Evolutionary conservation across 2,329 filamentous ascomycete species (phyloP).

Genomic region (Scortechinia acanthostroma): DNA sequence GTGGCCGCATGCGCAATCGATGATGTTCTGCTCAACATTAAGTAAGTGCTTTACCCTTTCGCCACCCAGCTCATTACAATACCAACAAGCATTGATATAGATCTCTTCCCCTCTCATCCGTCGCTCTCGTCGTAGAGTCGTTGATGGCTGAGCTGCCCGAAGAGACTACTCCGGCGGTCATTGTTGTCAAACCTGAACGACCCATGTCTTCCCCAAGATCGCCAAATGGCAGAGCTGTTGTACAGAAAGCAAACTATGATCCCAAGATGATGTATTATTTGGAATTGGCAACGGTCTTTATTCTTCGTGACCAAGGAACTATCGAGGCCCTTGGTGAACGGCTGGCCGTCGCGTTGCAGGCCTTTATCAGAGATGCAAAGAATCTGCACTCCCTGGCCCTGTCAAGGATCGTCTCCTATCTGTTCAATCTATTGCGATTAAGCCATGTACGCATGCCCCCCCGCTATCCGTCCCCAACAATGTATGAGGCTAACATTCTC

Average conservation of each 20-base stretch:
- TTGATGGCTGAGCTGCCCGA: constrained; percentile 82
- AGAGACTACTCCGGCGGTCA: constrained; percentile 72
- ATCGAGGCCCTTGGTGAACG: constrained; percentile 69
- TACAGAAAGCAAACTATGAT: constrained; percentile 65
- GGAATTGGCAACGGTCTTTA: constrained; percentile 78
- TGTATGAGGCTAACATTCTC: neutral
- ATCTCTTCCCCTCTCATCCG: constrained; percentile 48
- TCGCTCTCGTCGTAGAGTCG: constrained; percentile 61
- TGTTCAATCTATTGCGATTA: constrained; percentile 72
- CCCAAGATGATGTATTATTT: constrained; percentile 83
- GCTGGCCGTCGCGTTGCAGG: constrained; percentile 74
- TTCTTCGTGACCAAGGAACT: constrained; percentile 68
- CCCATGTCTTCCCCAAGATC: constrained; percentile 49
- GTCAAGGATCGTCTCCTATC: constrained; percentile 78
- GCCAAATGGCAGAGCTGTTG: constrained; percentile 46
- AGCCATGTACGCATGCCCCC: constrained; percentile 66
- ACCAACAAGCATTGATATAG: constrained; percentile 29
- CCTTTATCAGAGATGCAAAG: constrained; percentile 70
- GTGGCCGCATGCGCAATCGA: constrained; percentile 82
- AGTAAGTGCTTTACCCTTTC: too few species aligned
- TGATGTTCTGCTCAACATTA: constrained; percentile 75
- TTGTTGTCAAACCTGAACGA: constrained; percentile 82
- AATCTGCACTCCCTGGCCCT: constrained; percentile 78
- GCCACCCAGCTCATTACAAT: too few species aligned
- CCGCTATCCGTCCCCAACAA: too few species aligned